A percentile compares a stretch with the other conserved stretches of the same genome.
These are phyloP conservation scores for Clausena lansium DNA, from an alignment of 345 rosid species.

Conservation along the genomic window DNA sequence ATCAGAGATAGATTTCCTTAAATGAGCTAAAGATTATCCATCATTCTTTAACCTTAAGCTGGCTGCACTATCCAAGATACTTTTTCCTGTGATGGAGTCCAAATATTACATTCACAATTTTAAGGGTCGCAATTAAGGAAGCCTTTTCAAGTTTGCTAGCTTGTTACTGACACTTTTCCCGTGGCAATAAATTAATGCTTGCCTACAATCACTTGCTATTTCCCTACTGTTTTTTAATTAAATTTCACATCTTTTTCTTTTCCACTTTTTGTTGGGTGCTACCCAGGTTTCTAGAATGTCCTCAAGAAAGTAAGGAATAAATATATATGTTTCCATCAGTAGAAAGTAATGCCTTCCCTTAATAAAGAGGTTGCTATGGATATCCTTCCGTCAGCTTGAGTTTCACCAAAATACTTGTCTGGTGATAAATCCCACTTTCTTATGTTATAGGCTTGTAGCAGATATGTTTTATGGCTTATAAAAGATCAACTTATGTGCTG, in stretches of 20 bases:
- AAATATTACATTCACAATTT: conserved; percentile 92
- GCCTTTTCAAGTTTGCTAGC: conserved; percentile 69
- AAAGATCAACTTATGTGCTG: no score
- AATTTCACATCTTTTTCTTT: no score
- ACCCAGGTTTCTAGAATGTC: conserved; percentile 88
- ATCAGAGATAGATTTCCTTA: conserved; percentile 31
- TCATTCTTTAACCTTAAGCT: conserved; percentile 91
- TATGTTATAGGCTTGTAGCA: not conserved
- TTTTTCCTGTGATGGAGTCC: conserved; percentile 80
- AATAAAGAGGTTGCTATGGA: conserved; percentile 86
- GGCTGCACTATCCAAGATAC: conserved; percentile 65
- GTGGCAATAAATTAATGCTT: not conserved
- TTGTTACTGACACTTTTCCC: not conserved
- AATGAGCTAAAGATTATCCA: conserved; percentile 65
- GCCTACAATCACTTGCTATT: no score
- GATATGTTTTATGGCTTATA: no score
- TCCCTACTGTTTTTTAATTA: no score
- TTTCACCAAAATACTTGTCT: not conserved
- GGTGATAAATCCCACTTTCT: not conserved
- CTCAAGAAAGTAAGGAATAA: conserved; percentile 49
- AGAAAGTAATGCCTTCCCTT: conserved; percentile 80
- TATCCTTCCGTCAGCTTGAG: conserved; percentile 72
- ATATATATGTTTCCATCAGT: conserved; percentile 60
- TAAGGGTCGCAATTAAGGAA: conserved; percentile 77
- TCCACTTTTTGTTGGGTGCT: conserved; percentile 41